These are phyloP conservation scores for Limtongia smithiae DNA, from an alignment of 805 yeast species.

Conservation along the genomic window DNA sequence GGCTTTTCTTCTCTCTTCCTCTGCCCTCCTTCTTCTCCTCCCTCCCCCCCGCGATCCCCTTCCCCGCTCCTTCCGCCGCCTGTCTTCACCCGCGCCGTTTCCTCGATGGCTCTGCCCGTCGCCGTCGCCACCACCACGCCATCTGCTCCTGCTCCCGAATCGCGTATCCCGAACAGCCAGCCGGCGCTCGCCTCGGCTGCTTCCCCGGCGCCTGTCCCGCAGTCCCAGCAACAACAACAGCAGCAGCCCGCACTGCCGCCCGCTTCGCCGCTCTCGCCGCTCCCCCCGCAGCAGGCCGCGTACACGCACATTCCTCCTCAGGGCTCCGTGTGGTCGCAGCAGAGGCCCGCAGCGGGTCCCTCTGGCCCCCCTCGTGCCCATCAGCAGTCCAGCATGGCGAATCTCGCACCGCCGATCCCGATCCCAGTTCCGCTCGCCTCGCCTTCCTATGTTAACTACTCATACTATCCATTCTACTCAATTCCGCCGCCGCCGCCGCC, in stretches of 20 bases:
- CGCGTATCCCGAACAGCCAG: not conserved
- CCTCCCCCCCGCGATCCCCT: not conserved
- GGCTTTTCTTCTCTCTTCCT: not conserved
- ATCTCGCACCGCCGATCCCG: not conserved
- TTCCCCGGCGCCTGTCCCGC: not conserved
- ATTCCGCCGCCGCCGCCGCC: not conserved
- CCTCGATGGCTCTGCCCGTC: not conserved
- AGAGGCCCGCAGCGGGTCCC: not conserved
- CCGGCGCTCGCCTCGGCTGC: constrained; percentile 1
- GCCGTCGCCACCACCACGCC: not conserved
- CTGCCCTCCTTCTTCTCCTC: not conserved
- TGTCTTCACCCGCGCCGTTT: not conserved
- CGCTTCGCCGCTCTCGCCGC: not conserved
- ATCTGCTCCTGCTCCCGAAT: not conserved
- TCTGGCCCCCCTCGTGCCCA: constrained; percentile 1
- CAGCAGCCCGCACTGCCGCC: constrained; percentile 2
- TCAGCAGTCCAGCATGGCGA: not conserved
- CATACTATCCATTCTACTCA: not conserved
- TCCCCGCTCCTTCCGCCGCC: not conserved
- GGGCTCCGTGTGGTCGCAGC: not conserved
- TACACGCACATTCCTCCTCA: not conserved
- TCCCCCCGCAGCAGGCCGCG: constrained; percentile 3
- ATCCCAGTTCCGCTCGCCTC: not conserved
- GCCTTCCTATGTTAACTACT: not conserved
- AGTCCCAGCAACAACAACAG: constrained; percentile 4